Conservation (phyloP, 2,329 filamentous ascomycete species). For the Ophiostoma quercus region DNA sequence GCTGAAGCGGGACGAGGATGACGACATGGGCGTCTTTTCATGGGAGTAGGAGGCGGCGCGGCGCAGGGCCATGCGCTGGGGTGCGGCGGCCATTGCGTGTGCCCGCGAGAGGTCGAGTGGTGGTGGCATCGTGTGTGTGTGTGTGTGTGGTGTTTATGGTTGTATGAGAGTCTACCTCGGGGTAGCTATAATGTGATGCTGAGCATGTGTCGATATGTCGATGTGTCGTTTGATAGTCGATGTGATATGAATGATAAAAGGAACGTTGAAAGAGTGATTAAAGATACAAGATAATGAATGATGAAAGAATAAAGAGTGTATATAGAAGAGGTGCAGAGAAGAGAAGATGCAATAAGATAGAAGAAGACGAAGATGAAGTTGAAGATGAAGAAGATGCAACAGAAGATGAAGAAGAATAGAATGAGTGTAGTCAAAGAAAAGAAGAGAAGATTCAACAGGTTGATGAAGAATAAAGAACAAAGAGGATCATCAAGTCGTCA, state of each 20-base stretch:
- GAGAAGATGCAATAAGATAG: not conserved
- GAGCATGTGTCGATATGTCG: not conserved
- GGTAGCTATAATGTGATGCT: not conserved
- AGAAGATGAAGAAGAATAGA: not conserved
- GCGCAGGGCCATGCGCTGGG: slow-evolving; percentile 55
- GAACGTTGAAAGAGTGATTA: not conserved
- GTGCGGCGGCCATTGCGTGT: slow-evolving; percentile 47
- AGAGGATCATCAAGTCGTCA: slow-evolving; percentile 11
- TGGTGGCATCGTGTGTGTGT: slow-evolving; percentile 39
- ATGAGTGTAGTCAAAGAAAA: not conserved
- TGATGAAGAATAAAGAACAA: slow-evolving; percentile 8
- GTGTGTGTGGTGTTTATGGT: not conserved
- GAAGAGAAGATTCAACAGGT: not conserved
- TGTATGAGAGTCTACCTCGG: not conserved
- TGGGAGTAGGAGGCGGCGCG: slow-evolving; percentile 53
- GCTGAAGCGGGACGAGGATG: slow-evolving; percentile 58
- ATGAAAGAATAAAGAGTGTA: not conserved
- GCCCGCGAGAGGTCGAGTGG: slow-evolving; percentile 43
- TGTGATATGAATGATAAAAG: not conserved
- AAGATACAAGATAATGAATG: not conserved
- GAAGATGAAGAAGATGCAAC: no score
- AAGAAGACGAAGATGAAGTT: not conserved
- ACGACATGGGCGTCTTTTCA: slow-evolving; percentile 51
- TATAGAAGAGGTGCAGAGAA: not conserved
- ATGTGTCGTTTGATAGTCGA: not conserved